Evolutionary conservation across 1,284 basidiomycete species (phyloP).

Genomic region (Naganishia liquefaciens): DNA sequence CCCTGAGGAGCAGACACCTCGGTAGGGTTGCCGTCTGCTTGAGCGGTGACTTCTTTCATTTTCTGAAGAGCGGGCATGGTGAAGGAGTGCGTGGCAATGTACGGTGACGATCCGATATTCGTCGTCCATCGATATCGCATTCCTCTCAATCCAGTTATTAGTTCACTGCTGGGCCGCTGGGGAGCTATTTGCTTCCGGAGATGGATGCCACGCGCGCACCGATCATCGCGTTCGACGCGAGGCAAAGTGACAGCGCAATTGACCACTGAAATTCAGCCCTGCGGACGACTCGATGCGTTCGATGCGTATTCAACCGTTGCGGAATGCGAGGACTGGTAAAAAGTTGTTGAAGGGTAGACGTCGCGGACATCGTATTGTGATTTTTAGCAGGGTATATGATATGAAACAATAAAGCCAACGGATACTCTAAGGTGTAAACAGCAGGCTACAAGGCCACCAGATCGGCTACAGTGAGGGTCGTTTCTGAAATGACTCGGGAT

Average conservation of each 20-base stretch:
- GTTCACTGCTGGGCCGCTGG: too few species aligned
- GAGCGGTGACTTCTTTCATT: slow-evolving; percentile 14
- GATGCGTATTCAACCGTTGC: too few species aligned
- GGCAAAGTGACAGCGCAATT: neutral
- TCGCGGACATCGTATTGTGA: too few species aligned
- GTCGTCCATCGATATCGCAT: too few species aligned
- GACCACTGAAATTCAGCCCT: too few species aligned
- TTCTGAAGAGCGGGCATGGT: slow-evolving; percentile 21
- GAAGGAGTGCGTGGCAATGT: neutral
- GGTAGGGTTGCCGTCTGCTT: slow-evolving; percentile 24
- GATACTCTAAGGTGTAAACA: slow-evolving; percentile 18
- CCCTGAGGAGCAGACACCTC: slow-evolving; percentile 20
- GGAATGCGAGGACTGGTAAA: too few species aligned
- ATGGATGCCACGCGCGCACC: neutral
- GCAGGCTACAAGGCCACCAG: slow-evolving; percentile 14
- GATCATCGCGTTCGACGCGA: neutral
- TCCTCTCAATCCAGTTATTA: too few species aligned
- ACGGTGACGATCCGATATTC: neutral
- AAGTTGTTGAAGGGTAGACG: too few species aligned
- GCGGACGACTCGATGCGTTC: too few species aligned
- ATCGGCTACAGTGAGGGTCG: slow-evolving; percentile 25
- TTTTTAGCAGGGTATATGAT: slow-evolving; percentile 18
- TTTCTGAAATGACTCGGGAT: slow-evolving; percentile 13
- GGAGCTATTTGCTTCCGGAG: neutral
- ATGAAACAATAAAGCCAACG: slow-evolving; percentile 12